phyloP scores from a whole-genome alignment of 192 early-diverging fungal species.

The Gonapodya sp. region DNA sequence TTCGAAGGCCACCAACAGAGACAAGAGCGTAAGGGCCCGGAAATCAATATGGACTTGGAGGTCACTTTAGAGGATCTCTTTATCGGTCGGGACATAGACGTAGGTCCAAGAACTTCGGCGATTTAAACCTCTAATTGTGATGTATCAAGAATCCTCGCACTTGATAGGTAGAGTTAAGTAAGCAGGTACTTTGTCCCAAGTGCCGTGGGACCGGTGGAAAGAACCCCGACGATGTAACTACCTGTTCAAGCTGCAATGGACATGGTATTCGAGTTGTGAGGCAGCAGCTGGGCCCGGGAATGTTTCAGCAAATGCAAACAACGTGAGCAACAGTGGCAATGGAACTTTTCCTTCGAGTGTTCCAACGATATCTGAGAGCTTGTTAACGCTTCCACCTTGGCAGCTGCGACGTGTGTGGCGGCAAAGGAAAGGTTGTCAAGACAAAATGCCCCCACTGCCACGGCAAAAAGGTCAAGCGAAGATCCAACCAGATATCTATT shows the following conservation, averaged over 20 bases:
- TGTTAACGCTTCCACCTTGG: constrained; percentile 6
- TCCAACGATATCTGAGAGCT: too few relatives aligned
- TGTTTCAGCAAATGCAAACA: constrained; percentile 89
- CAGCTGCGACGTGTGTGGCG: constrained; percentile 79
- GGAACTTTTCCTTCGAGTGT: background rate
- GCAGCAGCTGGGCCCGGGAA: constrained; percentile 83
- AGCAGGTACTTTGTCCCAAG: constrained; percentile 84
- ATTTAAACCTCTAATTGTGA: background rate
- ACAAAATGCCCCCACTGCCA: constrained; percentile 71
- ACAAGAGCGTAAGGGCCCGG: constrained; percentile 75
- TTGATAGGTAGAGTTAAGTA: constrained; percentile 70
- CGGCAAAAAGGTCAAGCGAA: constrained; percentile 77
- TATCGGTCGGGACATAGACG: constrained; percentile 68
- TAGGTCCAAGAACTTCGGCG: constrained; percentile 14
- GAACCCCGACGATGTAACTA: constrained; percentile 69
- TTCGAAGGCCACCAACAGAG: constrained; percentile 22
- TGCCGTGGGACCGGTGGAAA: constrained; percentile 91
- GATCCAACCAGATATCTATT: constrained; percentile 67
- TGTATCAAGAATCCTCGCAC: background rate
- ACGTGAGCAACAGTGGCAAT: too few relatives aligned
- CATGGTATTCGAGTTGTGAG: constrained; percentile 68
- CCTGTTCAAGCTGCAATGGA: constrained; percentile 70
- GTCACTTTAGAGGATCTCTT: constrained; percentile 91
- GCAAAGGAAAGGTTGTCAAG: constrained; percentile 78
- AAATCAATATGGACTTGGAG: constrained; percentile 62